Evolutionary conservation across 2,329 filamentous ascomycete species (phyloP).

Genomic region (Ascochyta lentis): DNA sequence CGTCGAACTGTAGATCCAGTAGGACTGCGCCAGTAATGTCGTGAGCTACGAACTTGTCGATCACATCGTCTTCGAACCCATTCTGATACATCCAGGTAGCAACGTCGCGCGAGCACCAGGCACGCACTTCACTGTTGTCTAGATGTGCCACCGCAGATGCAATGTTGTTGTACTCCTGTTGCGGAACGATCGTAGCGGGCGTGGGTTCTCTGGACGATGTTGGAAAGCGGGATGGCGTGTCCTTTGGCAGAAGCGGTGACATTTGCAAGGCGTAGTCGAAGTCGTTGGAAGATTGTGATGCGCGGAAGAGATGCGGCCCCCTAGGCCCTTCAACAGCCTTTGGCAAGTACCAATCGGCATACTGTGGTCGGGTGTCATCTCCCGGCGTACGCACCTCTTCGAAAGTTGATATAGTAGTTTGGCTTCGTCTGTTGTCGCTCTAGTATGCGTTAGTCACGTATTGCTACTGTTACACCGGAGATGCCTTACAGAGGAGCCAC

Average conservation of each 20-base stretch:
- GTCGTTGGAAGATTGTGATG: conserved; percentile 66
- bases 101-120: conserved; percentile 78
- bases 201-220: conserved; percentile 51
- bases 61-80: conserved; percentile 76
- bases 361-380: conserved; percentile 63
- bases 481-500: conserved; percentile 70
- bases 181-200: conserved; percentile 46
- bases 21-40: conserved; percentile 90
- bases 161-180: conserved; percentile 59
- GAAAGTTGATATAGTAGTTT: conserved; percentile 86
- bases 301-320: conserved; percentile 86
- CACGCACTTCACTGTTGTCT: conserved; percentile 64
- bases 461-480: neutral
- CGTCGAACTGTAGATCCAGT: conserved; percentile 89
- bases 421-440: conserved; percentile 69
- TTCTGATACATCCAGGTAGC: conserved; percentile 86
- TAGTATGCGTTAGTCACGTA: conserved; percentile 50
- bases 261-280: conserved; percentile 67
- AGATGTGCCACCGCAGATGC: conserved; percentile 61
- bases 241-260: conserved; percentile 75
- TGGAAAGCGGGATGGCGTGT: conserved; percentile 53
- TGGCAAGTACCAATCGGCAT: conserved; percentile 64
- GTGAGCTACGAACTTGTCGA: conserved; percentile 87
- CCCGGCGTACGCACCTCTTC: conserved; percentile 83
- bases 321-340: conserved; percentile 79